Evolutionary conservation across 2,329 filamentous ascomycete genomes (phyloP), one percentile per base, ranked within the genome.

Genomic region (Blumeria graminis): DNA sequence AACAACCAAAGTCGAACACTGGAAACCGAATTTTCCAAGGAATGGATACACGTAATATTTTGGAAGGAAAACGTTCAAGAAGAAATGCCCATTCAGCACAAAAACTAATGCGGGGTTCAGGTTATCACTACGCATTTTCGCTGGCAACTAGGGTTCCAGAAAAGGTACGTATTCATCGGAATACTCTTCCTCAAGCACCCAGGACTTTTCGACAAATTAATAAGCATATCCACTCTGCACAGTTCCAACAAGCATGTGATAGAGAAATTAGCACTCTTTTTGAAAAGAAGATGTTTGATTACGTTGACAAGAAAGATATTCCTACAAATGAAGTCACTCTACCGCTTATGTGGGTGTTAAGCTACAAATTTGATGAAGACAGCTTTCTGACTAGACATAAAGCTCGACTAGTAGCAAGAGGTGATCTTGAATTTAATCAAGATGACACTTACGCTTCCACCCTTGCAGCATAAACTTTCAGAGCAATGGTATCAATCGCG

Each of bases 341-440:
- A 22, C 55, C 55, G 11, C 45, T 53, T 33, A 53, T 55, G 39
- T 68, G 51, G 62, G 61, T 65, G 1, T 65, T 62, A 46, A 60
- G 38, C 11, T 63, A 65, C 51, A 66, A 66, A 52, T 60, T 64
- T n/a, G 58, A 65, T 36, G 57, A 54, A 16, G 46, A 65, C 43
- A 61, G 62, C 6, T 60, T 58, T 39, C 58, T 65, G 3, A 32
- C 46, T 11, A 62, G 61, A 41, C 51, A 43, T 22, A 63, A 64
- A 39, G 61, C 63, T 33, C 22, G 62, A 14, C 55, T 63, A 10
- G 62, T 60, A 45, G 62, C 63, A n/a, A 43, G 59, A 16, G 60
- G 62, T 41, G 61, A 63, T 46, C 57, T 62, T 14, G 53, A 64
- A 50, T 43, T 54, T 22, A 55, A 36, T 14, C 10, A 56, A 11